These are phyloP conservation scores for Auxenochlorella protothecoides DNA, from an alignment of 139 green algal species.

Conservation along the genomic window DNA sequence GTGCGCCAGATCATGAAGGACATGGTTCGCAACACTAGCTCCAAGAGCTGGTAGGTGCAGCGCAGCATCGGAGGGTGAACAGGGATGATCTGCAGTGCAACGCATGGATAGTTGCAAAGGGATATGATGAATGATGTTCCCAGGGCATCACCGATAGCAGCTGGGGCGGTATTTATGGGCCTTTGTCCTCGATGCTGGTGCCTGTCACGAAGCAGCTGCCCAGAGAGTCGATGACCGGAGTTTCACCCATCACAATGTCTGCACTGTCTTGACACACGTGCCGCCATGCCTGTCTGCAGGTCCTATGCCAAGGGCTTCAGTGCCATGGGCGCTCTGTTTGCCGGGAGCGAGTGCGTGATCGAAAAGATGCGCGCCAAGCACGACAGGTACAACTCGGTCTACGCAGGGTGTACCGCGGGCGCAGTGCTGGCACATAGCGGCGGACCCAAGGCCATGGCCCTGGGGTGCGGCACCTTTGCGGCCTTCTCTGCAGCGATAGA, in stretches of 20 bases:
- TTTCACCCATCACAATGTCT: too few species aligned
- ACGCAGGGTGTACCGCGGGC: conserved; percentile 84
- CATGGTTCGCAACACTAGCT: conserved; percentile 23
- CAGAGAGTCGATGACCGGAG: too few species aligned
- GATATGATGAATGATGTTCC: too few species aligned
- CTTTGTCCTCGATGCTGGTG: too few species aligned
- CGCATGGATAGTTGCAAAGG: too few species aligned
- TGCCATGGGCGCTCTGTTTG: conserved; percentile 79
- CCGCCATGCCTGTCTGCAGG: conserved; percentile 17
- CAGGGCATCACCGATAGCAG: too few species aligned
- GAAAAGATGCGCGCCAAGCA: conserved; percentile 85
- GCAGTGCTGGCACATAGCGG: conserved; percentile 60
- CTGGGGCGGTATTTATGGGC: too few species aligned
- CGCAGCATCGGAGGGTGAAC: too few species aligned
- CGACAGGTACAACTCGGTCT: conserved; percentile 76
- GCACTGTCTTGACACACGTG: too few species aligned
- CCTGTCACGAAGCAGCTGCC: too few species aligned
- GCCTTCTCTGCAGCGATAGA: conserved; percentile 84
- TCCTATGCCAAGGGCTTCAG: conserved; percentile 90
- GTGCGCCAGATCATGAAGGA: conserved; percentile 29
- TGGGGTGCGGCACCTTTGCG: conserved; percentile 80
- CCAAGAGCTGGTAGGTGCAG: conserved; percentile 29
- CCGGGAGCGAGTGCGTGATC: conserved; percentile 86
- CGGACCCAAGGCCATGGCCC: conserved; percentile 74
- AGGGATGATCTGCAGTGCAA: too few species aligned